Base-by-base conservation (phyloP, 208 protist genomes). In the Leptomonas seymouri region DNA sequence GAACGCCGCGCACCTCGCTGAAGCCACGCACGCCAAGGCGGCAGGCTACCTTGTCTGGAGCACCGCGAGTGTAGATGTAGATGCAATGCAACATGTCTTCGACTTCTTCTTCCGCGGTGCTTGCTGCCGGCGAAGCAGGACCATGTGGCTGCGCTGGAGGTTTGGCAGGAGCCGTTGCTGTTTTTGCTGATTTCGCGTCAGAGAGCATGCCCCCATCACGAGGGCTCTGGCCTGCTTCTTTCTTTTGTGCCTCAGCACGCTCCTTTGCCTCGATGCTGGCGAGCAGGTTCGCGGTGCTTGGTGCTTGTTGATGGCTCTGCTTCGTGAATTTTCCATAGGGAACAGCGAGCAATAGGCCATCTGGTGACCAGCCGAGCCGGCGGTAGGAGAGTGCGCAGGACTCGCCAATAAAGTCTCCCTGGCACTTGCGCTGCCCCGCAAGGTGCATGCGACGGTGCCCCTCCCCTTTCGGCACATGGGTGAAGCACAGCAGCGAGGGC, bases 1-100 rank as follows among this genome's bases (percentile, higher is more conserved):
- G 61, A 21, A 88, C 89, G 14, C 91, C 91, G 31, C 89, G 91
- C 23, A 94, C 70, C 58, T 94, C 89, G 39, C 79, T 89, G 54
- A 85, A 84, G 31, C 87, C 88, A 14, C 84, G 77, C 25, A 93
- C 71, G 21, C 73, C 80, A 44, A 94, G 64, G 1, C 89, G 83
- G 15, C 74, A 84, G 2, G 81, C 85, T 5, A 88, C 68, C 50
- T 87, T 86, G 11, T 92, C 86, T 15, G 74, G 65, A 14, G 87
- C 78, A 20, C 76, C 81, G 41, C 91, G 84, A 16, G 60, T 80
- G 81, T 93, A 96, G 34, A 96, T 34, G 61, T 94, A 87, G 15
- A 94, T 76, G 63, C 91, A 93, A 66, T 96, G 85, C 16, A 88
- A 27, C 87, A 91, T 88, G 61, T 90, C 86, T 9, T 74, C 70